Evolutionary conservation across 192 early-diverging fungal genomes (phyloP), one percentile per base, ranked within the genome.

Genomic region (Linnemannia elongata): DNA sequence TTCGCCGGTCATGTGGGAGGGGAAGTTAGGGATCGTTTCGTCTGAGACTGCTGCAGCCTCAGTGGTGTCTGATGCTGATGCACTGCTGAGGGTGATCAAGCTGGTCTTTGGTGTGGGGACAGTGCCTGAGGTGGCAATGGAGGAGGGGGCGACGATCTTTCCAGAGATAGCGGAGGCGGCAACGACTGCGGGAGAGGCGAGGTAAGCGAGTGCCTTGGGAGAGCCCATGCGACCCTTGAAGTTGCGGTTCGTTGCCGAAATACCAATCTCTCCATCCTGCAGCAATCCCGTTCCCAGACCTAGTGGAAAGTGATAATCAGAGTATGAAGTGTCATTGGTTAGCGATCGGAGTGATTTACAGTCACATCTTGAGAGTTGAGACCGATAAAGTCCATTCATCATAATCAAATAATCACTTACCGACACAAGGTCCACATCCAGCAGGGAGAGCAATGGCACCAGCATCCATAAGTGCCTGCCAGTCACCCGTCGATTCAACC

Each of bases 191-290:
- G 98, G 98, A 2, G 97, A 98, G 6, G 97, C 94, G 57, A 99
- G 93, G 80, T 99, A 99, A 0, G 98, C 97, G 75, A 96, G 92
- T 0, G 98, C 97, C 45, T 85, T 92, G 68, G 97, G 97, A 30
- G 96, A 97, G 60, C 98, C 98, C 98, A 99, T 99, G 22, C 98
- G 93, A 69, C 98, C 98, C 91, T 99, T 99, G 91, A 97, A 99
- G 87, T 99, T 99, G 70, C 98, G 93, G 88, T 99, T 99, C 33
- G 98, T 99, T 24, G 98, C 98, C n/a, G 97, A 98, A 69, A 99
- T 99, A 35, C 98, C 98, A 10, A 99, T 96, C 89, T 99, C 98
- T 44, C 96, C 96, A 83, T 99, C 98, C 90, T 98, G 92, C 55
- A 99, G 92, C 76, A 99, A 89, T 36, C 98, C 98, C 24, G 93